A percentile compares a stretch with the other conserved stretches of the same genome.
phyloP scores from a whole-genome alignment of 768 basidiomycete genomes.

The Terana coerulea region DNA sequence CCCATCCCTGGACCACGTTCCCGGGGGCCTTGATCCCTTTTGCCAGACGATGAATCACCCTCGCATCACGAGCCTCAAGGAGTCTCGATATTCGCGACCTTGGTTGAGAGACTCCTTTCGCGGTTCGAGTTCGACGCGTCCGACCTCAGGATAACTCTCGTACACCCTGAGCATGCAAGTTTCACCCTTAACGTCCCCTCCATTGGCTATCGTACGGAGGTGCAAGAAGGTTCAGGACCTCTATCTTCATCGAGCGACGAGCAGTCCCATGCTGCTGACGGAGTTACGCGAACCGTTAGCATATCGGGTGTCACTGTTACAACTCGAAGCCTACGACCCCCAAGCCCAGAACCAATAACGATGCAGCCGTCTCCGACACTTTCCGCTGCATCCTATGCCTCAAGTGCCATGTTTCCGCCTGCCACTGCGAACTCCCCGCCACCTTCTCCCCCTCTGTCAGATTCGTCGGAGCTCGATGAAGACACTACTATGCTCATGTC shows the following conservation, averaged over 20 bases:
- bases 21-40: constrained; percentile 67
- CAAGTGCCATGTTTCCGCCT: background rate
- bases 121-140: constrained; percentile 74
- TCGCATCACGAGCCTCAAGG: constrained; percentile 63
- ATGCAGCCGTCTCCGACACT: constrained; percentile 3
- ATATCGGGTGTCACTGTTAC: constrained; percentile 56
- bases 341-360: constrained; percentile 10
- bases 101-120: constrained; percentile 75
- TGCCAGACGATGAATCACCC: constrained; percentile 33
- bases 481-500: constrained; percentile 66
- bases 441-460: constrained; percentile 24
- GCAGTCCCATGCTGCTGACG: constrained; percentile 8
- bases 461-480: constrained; percentile 49
- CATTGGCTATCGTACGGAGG: constrained; percentile 53
- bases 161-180: constrained; percentile 61
- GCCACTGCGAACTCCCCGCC: constrained; percentile 21
- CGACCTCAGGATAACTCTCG: constrained; percentile 63
- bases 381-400: background rate
- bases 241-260: background rate
- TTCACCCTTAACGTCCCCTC: constrained; percentile 57
- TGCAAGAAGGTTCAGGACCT: constrained; percentile 4
- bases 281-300: constrained; percentile 44
- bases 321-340: constrained; percentile 39
- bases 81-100: constrained; percentile 74
- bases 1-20: constrained; percentile 40